A percentile compares a stretch with the other conserved stretches of the same genome.
phyloP scores from a whole-genome alignment of 352 stramenopile genomes.

The Blastocystis sp. region DNA sequence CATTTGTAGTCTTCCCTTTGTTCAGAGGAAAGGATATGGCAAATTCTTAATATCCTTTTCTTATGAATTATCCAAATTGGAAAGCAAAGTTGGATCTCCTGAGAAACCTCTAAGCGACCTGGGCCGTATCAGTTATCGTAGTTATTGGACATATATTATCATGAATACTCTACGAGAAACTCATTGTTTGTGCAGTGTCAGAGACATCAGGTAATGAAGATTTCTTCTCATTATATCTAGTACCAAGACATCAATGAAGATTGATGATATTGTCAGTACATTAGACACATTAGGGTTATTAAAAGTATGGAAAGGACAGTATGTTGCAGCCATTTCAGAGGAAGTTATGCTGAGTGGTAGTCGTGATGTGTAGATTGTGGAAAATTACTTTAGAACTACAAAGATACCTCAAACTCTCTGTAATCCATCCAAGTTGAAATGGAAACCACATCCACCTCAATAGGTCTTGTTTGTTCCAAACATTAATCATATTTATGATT shows the following conservation, averaged over 20 bases:
- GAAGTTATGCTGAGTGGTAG: slow-evolving; percentile 79
- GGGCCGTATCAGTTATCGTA: slow-evolving; percentile 94
- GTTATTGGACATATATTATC: slow-evolving; percentile 96
- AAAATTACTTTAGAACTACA: slow-evolving; percentile 70
- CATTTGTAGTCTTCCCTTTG: slow-evolving; percentile 98
- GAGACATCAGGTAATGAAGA: slow-evolving; percentile 44
- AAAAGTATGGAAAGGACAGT: slow-evolving; percentile 96
- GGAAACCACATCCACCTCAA: slow-evolving; percentile 68
- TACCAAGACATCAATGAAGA: slow-evolving; percentile 76
- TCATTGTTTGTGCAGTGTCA: slow-evolving; percentile 48
- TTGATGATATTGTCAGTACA: slow-evolving; percentile 96
- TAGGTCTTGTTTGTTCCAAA: background rate
- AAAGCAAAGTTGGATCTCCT: slow-evolving; percentile 89
- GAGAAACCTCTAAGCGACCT: slow-evolving; percentile 98
- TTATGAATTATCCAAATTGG: slow-evolving; percentile 97
- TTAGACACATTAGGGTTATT: slow-evolving; percentile 96
- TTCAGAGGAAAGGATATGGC: slow-evolving; percentile 95
- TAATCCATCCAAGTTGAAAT: slow-evolving; percentile 70
- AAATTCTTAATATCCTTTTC: slow-evolving; percentile 99
- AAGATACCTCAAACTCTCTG: slow-evolving; percentile 42
- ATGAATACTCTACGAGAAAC: slow-evolving; percentile 88
- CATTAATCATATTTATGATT: background rate
- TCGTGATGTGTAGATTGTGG: slow-evolving; percentile 71
- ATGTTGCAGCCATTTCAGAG: slow-evolving; percentile 91
- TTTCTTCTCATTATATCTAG: slow-evolving; percentile 76